Conservation (phyloP, 2,329 filamentous ascomycete genomes). For the Cladosporium cucumerinum region DNA sequence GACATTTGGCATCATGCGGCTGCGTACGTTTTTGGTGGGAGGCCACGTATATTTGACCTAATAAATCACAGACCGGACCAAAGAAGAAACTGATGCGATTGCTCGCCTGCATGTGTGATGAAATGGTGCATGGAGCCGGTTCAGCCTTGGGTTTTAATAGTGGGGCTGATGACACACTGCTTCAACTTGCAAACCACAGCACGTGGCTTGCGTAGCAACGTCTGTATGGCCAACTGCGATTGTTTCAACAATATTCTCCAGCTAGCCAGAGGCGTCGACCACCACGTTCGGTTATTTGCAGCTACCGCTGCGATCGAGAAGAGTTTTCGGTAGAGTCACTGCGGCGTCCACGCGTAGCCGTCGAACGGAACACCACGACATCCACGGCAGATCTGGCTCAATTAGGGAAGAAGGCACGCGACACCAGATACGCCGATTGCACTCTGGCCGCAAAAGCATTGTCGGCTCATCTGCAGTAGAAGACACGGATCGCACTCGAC, state of each 20-base stretch:
- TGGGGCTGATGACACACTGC: constrained; percentile 9
- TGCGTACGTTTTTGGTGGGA: neutral
- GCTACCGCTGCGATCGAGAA: neutral
- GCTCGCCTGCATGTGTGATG: neutral
- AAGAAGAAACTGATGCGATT: neutral
- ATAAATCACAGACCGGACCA: too few species aligned
- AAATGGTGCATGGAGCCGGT: neutral
- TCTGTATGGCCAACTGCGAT: neutral
- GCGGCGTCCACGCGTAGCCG: neutral
- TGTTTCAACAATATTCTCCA: neutral
- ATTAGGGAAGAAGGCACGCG: neutral
- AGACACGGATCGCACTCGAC: neutral
- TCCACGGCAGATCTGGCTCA: neutral
- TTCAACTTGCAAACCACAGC: constrained; percentile 3
- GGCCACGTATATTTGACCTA: neutral
- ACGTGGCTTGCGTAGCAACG: neutral
- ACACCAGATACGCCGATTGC: neutral
- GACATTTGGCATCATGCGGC: neutral
- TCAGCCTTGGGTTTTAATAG: neutral
- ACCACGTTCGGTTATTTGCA: neutral
- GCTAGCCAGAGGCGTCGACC: neutral
- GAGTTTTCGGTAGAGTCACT: neutral
- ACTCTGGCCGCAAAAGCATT: too few species aligned
- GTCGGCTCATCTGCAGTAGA: too few species aligned
- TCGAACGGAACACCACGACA: neutral